A percentile compares a stretch with the other conserved stretches of the same genome.
phyloP scores from a whole-genome alignment of 2,329 filamentous ascomycete genomes.

The Fusarium drepaniforme region DNA sequence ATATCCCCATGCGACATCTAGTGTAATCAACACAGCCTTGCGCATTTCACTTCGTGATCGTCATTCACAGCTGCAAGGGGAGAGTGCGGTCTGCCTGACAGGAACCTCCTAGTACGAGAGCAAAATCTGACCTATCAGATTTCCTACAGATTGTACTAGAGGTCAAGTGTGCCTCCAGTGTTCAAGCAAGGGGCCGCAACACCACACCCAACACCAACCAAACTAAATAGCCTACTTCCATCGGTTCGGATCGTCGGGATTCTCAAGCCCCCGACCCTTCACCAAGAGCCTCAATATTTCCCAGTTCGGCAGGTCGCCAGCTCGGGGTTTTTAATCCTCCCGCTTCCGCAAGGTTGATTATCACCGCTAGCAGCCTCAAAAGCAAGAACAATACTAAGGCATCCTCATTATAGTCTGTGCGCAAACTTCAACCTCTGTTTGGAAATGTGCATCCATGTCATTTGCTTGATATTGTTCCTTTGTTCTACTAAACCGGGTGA shows the following conservation, averaged over 20 bases:
- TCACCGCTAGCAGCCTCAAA: not conserved
- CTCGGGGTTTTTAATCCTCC: not conserved
- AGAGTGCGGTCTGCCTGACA: not conserved
- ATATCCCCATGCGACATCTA: not conserved
- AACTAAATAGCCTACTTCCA: not conserved
- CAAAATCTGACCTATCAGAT: not conserved
- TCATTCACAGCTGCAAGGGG: not conserved
- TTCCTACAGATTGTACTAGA: not conserved
- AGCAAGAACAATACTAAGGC: slow-evolving; percentile 36
- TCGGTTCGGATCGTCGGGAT: not conserved
- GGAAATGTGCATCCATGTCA: not conserved
- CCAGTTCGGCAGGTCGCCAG: not conserved
- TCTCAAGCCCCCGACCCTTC: not conserved
- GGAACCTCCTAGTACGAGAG: no score
- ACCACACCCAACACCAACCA: not conserved
- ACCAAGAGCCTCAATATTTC: not conserved
- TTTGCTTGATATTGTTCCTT: slow-evolving; percentile 38
- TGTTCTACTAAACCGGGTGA: slow-evolving; percentile 14
- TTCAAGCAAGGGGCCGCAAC: not conserved
- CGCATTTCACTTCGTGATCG: not conserved
- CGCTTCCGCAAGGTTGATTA: not conserved
- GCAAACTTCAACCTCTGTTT: slow-evolving; percentile 3
- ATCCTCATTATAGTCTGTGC: slow-evolving; percentile 29
- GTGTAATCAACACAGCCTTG: not conserved
- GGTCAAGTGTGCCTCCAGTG: not conserved